phyloP scores from a whole-genome alignment of 2,329 filamentous ascomycete species.

The Fusarium nisikadoi region DNA sequence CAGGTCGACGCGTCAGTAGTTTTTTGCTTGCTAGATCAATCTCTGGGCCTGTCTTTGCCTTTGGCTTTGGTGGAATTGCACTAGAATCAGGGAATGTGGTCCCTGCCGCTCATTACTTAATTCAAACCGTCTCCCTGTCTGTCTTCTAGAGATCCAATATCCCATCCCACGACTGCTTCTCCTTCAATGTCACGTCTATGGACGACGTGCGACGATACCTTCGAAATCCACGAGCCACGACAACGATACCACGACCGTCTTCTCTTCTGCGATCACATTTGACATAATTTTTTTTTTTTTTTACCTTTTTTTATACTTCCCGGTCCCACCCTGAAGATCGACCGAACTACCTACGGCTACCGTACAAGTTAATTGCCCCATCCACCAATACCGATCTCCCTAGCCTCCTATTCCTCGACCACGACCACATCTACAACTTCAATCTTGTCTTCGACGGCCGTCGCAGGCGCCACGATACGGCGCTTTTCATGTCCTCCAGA shows the following conservation, averaged over 20 bases:
- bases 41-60: conserved; percentile 14
- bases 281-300: conserved; percentile 9
- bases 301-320: conserved; percentile 4
- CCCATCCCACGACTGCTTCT: conserved; percentile 17
- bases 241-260: conserved; percentile 33
- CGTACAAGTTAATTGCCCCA: conserved; percentile 13
- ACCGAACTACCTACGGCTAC: conserved; percentile 12
- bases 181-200: conserved; percentile 12
- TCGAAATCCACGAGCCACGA: conserved; percentile 32
- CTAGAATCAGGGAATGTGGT: conserved; percentile 42
- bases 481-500: conserved; percentile 42
- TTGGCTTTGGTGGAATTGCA: conserved; percentile 16
- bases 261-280: conserved; percentile 12
- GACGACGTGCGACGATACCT: conserved; percentile 17
- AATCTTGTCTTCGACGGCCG: conserved; percentile 18
- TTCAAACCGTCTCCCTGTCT: conserved; percentile 24
- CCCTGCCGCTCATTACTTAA: conserved; percentile 46
- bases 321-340: conserved; percentile 24
- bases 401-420: conserved; percentile 25
- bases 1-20: conserved; percentile 41
- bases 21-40: conserved; percentile 23
- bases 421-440: background rate
- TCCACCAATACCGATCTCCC: conserved; percentile 14
- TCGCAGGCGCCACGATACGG: conserved; percentile 43
- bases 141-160: conserved; percentile 28